Base-by-base conservation (phyloP, 2,329 filamentous ascomycete genomes). In the Aspergillus clavatus region DNA sequence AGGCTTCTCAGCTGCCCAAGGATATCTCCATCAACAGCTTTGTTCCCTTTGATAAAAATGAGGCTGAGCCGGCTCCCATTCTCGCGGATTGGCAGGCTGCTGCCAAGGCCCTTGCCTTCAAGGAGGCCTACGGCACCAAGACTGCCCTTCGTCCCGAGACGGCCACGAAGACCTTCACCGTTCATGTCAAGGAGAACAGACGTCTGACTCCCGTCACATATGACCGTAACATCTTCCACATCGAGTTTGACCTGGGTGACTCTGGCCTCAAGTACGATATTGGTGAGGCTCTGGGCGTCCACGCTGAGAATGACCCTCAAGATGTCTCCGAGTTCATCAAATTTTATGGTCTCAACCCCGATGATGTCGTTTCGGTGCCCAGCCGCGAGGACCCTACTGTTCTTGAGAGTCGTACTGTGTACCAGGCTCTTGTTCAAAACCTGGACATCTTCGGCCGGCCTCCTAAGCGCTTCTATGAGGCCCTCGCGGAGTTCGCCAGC, bases 141-240 rank as follows among this genome's bases (percentile, higher is more conserved):
- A 76, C 75, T 52, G 73, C 74, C 42, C 81, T 98, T 31, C 87
- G 93, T 43, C 93, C 93, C 8, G 93, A 98, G 61, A 75, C 95
- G 43, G 73, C 85, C 7, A 82, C 88, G 62, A 89, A 91, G 79
- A 97, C 91, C 2, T 84, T 80, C 60, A 87, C 89, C 33, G 86
- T 96, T 43, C 85, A 83, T 43, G 90, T 98, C 69, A 89, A 94
- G 75, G 93, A 97, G 75, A 96, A 95, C 73, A 87, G 93, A 51
- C 83, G 93, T 53, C 80, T 98, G 44, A 98, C 93, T 0, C 93
- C 93, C 3, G 61, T 71, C 19, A 86, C 83, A 24, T 98, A 98
- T 65, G 90, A 97, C 69, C 89, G 93, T 58, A 96, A 98, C 78
- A 97, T 98, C 70, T 98, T 98, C 84, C 93, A 98, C 74, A 97